Conservation (phyloP, 805 yeast species). For the Yarrowia deformans region DNA sequence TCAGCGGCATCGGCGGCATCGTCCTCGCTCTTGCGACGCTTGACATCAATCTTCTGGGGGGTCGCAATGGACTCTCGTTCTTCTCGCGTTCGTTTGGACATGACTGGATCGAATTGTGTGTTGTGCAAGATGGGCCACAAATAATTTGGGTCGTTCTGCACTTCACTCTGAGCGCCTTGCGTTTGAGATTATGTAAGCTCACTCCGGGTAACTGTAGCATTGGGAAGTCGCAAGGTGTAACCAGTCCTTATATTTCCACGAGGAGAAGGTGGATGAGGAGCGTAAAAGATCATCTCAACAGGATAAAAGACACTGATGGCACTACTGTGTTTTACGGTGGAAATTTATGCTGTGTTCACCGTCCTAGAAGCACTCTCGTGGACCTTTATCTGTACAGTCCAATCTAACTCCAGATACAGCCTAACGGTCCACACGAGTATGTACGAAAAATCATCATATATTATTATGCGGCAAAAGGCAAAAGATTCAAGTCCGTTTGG, state of each 20-base stretch:
- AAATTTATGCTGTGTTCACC: no score
- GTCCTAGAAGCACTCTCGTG: no score
- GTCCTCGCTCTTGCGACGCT: slow-evolving; percentile 29
- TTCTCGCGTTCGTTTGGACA: slow-evolving; percentile 40
- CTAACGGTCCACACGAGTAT: no score
- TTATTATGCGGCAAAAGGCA: no score
- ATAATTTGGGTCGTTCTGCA: slow-evolving; percentile 2
- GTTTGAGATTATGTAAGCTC: not conserved
- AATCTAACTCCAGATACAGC: no score
- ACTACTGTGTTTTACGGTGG: no score
- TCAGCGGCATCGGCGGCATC: slow-evolving; percentile 16
- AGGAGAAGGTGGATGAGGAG: not conserved
- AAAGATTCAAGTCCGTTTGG: no score
- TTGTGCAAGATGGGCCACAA: not conserved
- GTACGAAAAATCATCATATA: no score
- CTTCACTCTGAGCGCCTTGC: slow-evolving; percentile 9
- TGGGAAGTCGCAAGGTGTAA: not conserved
- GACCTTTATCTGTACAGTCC: no score
- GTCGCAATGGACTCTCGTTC: slow-evolving; percentile 38
- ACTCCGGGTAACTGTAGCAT: slow-evolving; percentile 19
- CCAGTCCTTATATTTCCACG: not conserved
- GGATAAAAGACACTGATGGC: no score
- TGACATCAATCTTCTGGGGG: slow-evolving; percentile 12
- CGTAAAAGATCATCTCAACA: no score
- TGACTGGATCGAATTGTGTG: not conserved